Evolutionary conservation across 768 basidiomycete genomes (phyloP).

Genomic region (Rhizopogon vesiculosus): DNA sequence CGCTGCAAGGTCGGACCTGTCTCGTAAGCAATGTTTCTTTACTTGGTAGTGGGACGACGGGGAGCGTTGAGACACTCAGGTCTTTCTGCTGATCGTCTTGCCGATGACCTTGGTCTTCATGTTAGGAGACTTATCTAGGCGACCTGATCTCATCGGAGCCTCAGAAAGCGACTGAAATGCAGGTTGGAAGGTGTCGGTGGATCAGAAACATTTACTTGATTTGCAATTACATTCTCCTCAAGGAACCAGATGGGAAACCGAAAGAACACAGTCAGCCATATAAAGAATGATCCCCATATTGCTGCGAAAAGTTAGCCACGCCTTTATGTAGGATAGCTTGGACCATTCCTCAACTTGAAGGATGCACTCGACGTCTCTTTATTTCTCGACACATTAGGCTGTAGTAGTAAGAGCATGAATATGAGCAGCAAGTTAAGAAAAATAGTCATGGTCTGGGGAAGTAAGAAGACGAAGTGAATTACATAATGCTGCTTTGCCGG

Average conservation of each 20-base stretch:
- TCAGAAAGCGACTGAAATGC: constrained; percentile 23
- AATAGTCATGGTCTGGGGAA: too few relatives aligned
- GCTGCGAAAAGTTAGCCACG: constrained; percentile 53
- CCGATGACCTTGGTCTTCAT: constrained; percentile 40
- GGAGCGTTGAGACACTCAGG: constrained; percentile 41
- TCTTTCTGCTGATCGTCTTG: constrained; percentile 44
- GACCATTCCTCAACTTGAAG: constrained; percentile 72
- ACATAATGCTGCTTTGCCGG: too few relatives aligned
- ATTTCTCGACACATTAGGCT: constrained; percentile 38
- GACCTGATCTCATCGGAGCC: constrained; percentile 22
- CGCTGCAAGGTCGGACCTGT: constrained; percentile 15
- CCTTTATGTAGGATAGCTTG: constrained; percentile 63
- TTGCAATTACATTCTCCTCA: constrained; percentile 69
- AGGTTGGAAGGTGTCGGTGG: constrained; percentile 34
- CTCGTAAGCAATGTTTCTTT: background rate
- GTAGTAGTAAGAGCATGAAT: too few relatives aligned
- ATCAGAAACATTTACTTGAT: constrained; percentile 44
- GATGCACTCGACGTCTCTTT: constrained; percentile 67
- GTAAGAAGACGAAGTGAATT: too few relatives aligned
- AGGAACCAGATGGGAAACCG: constrained; percentile 34
- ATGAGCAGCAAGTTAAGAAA: too few relatives aligned
- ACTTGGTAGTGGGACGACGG: constrained; percentile 31
- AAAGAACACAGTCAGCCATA: constrained; percentile 47
- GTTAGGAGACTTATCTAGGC: constrained; percentile 35
- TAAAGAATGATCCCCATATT: constrained; percentile 13